Base-by-base conservation (phyloP, 2,329 filamentous ascomycete species). In the Trichoderma gracile region DNA sequence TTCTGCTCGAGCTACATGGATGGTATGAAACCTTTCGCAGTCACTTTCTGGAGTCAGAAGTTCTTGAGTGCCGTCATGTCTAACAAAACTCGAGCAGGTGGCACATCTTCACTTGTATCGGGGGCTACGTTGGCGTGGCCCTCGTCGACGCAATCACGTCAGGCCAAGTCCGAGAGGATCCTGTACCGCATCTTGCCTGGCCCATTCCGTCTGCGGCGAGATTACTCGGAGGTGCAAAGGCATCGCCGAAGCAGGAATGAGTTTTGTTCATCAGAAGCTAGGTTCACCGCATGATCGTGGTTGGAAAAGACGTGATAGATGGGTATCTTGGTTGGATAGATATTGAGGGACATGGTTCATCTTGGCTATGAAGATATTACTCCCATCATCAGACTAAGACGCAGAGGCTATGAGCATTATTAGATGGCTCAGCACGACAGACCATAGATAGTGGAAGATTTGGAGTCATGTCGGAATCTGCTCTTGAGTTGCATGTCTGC, bases 21-120 rank as follows among this genome's bases (percentile, higher is more conserved):
- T 80, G 78, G 78, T 79, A 72, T 27, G 73, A 60, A 42, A 15
- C 23, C 33, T 0, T 38, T 6, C 17, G 8, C n/a, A 45, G 15
- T 14, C 10, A 3, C 8, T 19, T 38, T n/a, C n/a, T n/a, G n/a
- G n/a, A n/a, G n/a, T n/a, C n/a, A n/a, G n/a, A n/a, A 1, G 3
- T 38, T 15, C 2, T 7, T 2, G 2, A 21, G 17, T 21, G 14
- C 30, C 33, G 10, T 38, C 7, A 45, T 6, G 15, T 21, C 54
- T 14, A 79, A 52, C 25, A 1, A 52, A 52, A 10, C 17, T 52
- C 2, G 10, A 33, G 12, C 17, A 52, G 77, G 77, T 79, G 78
- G 78, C 78, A 80, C 64, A 46, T 79, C 6, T 73, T 79, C 6
- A 80, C 78, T 4, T 76, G 75, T 0, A 75, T 79, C 30, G 78